Conservation (phyloP, 345 rosid species). For the Gossypium herbaceum region DNA sequence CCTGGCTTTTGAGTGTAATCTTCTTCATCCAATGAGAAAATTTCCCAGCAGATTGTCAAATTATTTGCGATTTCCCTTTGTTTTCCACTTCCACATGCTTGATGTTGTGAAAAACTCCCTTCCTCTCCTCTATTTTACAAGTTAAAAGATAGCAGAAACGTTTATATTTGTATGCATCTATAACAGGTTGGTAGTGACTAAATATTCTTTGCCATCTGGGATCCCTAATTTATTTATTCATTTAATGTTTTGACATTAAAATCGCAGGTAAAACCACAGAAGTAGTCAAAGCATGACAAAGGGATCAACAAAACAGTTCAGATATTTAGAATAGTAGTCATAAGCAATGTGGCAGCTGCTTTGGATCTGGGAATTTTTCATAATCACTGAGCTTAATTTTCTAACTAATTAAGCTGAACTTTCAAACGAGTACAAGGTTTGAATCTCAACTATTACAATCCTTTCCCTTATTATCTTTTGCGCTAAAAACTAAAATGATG, state of each 20-base stretch:
- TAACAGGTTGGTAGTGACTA: not conserved
- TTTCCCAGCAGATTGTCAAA: not conserved
- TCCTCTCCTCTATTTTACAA: not conserved
- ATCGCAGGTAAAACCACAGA: not conserved
- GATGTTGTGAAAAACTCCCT: not conserved
- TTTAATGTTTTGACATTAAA: not conserved
- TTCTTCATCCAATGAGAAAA: slow-evolving; percentile 14
- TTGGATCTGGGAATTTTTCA: not conserved
- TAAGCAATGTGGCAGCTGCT: not conserved
- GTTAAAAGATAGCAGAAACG: not conserved
- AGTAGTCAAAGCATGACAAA: not conserved
- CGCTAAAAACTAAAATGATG: too few relatives aligned
- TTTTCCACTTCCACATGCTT: too few relatives aligned
- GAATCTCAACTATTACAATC: too few relatives aligned
- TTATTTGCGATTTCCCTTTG: not conserved
- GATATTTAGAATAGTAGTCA: too few relatives aligned
- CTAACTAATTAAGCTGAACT: too few relatives aligned
- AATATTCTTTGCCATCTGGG: not conserved
- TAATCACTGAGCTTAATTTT: not conserved
- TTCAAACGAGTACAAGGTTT: too few relatives aligned
- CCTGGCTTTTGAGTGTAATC: slow-evolving; percentile 2
- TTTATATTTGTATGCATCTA: not conserved
- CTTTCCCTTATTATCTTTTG: too few relatives aligned
- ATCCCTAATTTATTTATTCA: not conserved
- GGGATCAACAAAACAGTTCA: not conserved